These are phyloP conservation scores for Aspergillus caelatus DNA, from an alignment of 2,329 filamentous ascomycete species.

Conservation along the genomic window DNA sequence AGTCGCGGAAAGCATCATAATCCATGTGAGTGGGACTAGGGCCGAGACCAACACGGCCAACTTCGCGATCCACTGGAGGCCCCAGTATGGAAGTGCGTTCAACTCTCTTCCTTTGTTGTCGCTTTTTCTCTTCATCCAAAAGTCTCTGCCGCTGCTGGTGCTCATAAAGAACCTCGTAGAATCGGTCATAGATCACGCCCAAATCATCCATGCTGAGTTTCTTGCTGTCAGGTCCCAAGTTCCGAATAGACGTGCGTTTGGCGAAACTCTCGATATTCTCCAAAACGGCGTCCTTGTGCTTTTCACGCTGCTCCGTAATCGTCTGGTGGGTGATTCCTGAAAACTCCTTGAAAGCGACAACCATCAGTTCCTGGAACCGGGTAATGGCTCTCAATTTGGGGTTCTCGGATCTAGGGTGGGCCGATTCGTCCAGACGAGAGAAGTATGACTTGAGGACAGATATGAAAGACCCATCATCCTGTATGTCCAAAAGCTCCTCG, in stretches of 20 bases:
- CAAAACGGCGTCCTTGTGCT: conserved; percentile 91
- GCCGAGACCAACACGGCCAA: conserved; percentile 83
- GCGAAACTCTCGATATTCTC: conserved; percentile 97
- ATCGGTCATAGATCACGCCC: conserved; percentile 87
- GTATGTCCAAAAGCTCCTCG: conserved; percentile 88
- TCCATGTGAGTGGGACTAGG: conserved; percentile 94
- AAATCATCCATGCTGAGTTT: conserved; percentile 82
- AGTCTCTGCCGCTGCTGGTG: conserved; percentile 80
- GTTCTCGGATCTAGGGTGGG: conserved; percentile 93
- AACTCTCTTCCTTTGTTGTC: conserved; percentile 63
- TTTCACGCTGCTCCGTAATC: conserved; percentile 83
- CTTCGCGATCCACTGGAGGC: conserved; percentile 65
- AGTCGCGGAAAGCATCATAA: conserved; percentile 93
- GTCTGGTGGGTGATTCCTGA: conserved; percentile 91
- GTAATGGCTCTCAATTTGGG: conserved; percentile 92
- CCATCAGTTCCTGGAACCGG: conserved; percentile 96
- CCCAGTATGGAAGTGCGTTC: conserved; percentile 46
- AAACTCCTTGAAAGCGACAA: conserved; percentile 98
- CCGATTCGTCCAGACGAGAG: conserved; percentile 87
- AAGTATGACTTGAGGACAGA: conserved; percentile 96
- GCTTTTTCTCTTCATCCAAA: conserved; percentile 72
- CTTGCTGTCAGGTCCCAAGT: conserved; percentile 95
- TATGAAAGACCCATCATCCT: conserved; percentile 95
- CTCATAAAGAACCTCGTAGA: conserved; percentile 90
- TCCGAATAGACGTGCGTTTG: conserved; percentile 93